phyloP scores from a whole-genome alignment of 331 rosid genomes.

The Dryas integrifolia region DNA sequence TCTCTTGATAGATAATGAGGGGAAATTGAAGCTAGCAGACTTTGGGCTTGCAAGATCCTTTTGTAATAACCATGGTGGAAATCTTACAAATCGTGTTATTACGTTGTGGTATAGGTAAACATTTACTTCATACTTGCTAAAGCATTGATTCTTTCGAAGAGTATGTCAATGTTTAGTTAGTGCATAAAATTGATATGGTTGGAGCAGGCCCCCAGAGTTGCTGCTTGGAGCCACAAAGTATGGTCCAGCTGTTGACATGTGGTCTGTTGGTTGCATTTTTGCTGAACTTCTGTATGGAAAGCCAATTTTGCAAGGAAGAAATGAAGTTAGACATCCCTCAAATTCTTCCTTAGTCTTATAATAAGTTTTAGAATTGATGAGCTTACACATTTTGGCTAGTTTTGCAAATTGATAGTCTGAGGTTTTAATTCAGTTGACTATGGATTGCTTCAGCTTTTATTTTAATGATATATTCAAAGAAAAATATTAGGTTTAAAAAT shows the following conservation, averaged over 20 bases:
- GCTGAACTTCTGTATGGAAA: constrained; percentile 77
- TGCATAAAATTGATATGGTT: constrained; percentile 3
- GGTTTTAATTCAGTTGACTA: not conserved
- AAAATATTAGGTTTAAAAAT: not conserved
- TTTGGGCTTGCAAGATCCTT: constrained; percentile 71
- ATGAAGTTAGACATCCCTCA: constrained; percentile 45
- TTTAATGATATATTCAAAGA: not conserved
- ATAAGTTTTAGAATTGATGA: not conserved
- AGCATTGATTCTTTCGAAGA: constrained; percentile 4
- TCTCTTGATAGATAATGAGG: constrained; percentile 79
- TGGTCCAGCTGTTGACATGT: constrained; percentile 83
- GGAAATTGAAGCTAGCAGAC: constrained; percentile 72
- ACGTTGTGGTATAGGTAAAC: constrained; percentile 79
- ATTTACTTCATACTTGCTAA: not conserved
- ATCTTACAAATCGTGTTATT: constrained; percentile 75
- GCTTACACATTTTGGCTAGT: not conserved
- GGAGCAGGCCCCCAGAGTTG: constrained; percentile 73
- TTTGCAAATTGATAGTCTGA: not conserved
- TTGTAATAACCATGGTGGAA: constrained; percentile 57
- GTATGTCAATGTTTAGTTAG: not conserved
- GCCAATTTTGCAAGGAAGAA: constrained; percentile 76
- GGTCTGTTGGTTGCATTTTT: constrained; percentile 87
- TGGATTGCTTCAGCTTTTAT: not conserved
- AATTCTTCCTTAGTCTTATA: not conserved
- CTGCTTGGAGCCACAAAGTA: constrained; percentile 70